phyloP scores from a whole-genome alignment of 1,139 yeast species.

The Debaryomyces coudertii region DNA sequence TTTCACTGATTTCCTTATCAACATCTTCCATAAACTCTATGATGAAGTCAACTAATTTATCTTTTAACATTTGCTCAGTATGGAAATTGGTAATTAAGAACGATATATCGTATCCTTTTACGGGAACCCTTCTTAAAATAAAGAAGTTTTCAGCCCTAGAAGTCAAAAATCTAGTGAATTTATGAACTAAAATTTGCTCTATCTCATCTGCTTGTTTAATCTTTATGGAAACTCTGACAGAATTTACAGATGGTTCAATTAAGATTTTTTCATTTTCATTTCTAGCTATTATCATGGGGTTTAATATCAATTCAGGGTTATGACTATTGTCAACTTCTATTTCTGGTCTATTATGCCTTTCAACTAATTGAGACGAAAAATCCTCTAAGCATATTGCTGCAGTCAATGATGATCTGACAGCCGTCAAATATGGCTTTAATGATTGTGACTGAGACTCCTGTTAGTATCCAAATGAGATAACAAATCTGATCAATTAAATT shows the following conservation, averaged over 20 bases:
- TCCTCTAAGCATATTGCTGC: slow-evolving; percentile 95
- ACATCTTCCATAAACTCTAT: slow-evolving; percentile 99
- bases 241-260: slow-evolving; percentile 92
- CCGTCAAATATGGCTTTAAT: slow-evolving; percentile 88
- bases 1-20: slow-evolving; percentile 97
- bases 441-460: slow-evolving; percentile 72
- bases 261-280: slow-evolving; percentile 91
- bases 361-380: slow-evolving; percentile 93
- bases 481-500: background rate
- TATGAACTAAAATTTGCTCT: slow-evolving; percentile 90
- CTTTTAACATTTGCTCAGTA: slow-evolving; percentile 94
- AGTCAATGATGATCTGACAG: slow-evolving; percentile 90
- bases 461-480: slow-evolving; percentile 9
- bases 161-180: slow-evolving; percentile 89
- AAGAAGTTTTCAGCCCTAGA: slow-evolving; percentile 95
- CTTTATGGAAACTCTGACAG: slow-evolving; percentile 83
- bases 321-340: slow-evolving; percentile 71
- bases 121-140: slow-evolving; percentile 88
- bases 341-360: slow-evolving; percentile 97
- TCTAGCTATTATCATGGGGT: slow-evolving; percentile 89
- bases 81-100: slow-evolving; percentile 92
- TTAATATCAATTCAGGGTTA: slow-evolving; percentile 80
- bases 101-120: slow-evolving; percentile 89
- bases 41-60: slow-evolving; percentile 92
- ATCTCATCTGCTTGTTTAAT: slow-evolving; percentile 98